Conservation (phyloP, 2,329 filamentous ascomycete genomes). For the Parastagonospora avenae region DNA sequence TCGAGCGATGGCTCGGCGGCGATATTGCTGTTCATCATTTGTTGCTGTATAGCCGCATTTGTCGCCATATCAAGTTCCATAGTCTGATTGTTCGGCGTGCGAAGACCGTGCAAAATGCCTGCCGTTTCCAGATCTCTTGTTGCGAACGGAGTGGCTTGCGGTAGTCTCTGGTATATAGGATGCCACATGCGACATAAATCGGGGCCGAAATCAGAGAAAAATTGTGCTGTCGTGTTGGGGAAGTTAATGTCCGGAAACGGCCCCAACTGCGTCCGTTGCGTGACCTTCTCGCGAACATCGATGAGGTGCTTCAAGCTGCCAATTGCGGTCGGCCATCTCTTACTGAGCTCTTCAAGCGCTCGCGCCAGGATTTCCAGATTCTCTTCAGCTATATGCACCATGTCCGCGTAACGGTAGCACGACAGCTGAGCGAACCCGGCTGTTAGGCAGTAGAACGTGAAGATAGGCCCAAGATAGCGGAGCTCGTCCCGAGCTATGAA, state of each 20-base stretch:
- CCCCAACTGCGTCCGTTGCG: slow-evolving; percentile 29
- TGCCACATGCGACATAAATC: slow-evolving; percentile 42
- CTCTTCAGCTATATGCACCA: slow-evolving; percentile 33
- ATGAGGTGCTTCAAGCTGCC: slow-evolving; percentile 40
- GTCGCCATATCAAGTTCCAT: slow-evolving; percentile 24
- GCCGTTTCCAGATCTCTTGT: slow-evolving; percentile 39
- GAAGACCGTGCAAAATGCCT: slow-evolving; percentile 36
- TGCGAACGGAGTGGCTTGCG: slow-evolving; percentile 22
- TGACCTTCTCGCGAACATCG: slow-evolving; percentile 39
- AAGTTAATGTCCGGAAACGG: slow-evolving; percentile 37
- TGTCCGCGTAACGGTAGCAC: slow-evolving; percentile 43
- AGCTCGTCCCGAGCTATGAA: slow-evolving; percentile 50
- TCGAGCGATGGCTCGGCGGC: slow-evolving; percentile 21
- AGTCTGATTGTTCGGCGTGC: slow-evolving; percentile 27
- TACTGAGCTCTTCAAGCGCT: slow-evolving; percentile 38
- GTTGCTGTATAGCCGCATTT: slow-evolving; percentile 17
- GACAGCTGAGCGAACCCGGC: slow-evolving; percentile 49
- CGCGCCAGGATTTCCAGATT: slow-evolving; percentile 34
- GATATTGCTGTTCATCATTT: slow-evolving; percentile 21
- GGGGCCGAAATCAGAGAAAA: slow-evolving; percentile 39
- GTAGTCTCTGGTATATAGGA: slow-evolving; percentile 24
- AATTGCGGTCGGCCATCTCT: slow-evolving; percentile 38
- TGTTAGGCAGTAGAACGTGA: slow-evolving; percentile 50
- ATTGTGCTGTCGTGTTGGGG: slow-evolving; percentile 28
- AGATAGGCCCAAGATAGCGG: slow-evolving; percentile 48